Evolutionary conservation across 179 eudicot genomes (phyloP), one percentile per base, ranked within the genome.

Genomic region (Corrigiola litoralis): DNA sequence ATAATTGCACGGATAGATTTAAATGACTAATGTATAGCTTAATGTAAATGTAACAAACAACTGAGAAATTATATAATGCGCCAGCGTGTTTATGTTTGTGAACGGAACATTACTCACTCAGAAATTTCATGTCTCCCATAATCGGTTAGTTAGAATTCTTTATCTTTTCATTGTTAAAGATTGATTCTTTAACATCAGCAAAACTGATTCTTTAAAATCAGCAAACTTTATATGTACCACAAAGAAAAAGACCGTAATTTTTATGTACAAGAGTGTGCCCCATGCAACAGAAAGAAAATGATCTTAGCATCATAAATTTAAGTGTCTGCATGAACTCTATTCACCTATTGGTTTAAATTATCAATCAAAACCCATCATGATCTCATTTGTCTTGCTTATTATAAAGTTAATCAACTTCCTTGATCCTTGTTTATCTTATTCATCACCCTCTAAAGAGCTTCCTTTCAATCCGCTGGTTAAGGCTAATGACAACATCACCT

Each of bases 291-390:
- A 67, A 54, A 34, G 55, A 44, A 44, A 25, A 23, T 66, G 63
- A 53, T 29, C 44, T 18, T 41, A 21, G 33, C 58, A 46, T 36
- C 58, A 67, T 46, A 53, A 67, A 67, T 67, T 67, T 36, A 73
- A 61, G 47, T 46, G 53, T 28, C 53, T 56, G 29, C 28, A 45
- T 10, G 12, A 33, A 34, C 32, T 3, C 1, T 50, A 37, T 46
- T 53, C 34, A 14, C 41, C 3, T 27, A 67, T 1, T 53, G 23
- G 6, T 61, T 67, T 61, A 61, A 33, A 72, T 41, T 44, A 10
- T 66, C 47, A 49, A 42, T 44, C 50, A 46, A 68, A 58, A 63
- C 50, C 13, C 61, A 74, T 38, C 60, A 74, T 74, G 73, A 31
- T 57, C 11, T 38, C 18, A 46, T 32, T 69, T 14, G 50, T 51